These are phyloP conservation scores for Euphorbia peplus DNA, from an alignment of 345 rosid species.

Conservation along the genomic window DNA sequence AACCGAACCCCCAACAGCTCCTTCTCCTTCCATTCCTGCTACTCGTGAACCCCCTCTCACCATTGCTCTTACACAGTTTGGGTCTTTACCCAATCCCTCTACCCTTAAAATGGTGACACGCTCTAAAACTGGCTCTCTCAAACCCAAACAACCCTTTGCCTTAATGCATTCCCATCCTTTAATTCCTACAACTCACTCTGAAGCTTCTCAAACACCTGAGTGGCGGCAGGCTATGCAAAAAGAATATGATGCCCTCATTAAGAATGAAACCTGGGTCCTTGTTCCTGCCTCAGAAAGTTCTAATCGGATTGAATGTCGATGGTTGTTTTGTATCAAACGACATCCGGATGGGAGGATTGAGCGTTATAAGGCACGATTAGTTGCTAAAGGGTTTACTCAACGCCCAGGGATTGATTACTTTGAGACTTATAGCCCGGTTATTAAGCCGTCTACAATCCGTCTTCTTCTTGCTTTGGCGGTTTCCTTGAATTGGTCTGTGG, in stretches of 20 bases:
- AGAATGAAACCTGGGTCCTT: not conserved
- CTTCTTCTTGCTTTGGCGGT: not conserved
- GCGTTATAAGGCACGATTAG: not conserved
- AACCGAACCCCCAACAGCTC: no score
- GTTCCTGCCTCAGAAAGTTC: not conserved
- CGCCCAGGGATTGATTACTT: no score
- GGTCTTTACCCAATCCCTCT: no score
- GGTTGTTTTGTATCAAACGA: not conserved
- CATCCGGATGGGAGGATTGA: not conserved
- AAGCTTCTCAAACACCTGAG: not conserved
- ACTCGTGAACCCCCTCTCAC: no score
- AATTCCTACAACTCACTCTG: no score
- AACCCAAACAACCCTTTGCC: no score
- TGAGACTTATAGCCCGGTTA: not conserved
- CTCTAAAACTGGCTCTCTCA: no score
- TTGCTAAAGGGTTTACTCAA: not conserved
- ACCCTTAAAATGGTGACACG: no score
- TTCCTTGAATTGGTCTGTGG: accelerated
- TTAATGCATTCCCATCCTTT: no score
- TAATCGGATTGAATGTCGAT: not conserved
- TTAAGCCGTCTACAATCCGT: not conserved
- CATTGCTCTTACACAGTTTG: no score
- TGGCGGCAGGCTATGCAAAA: not conserved
- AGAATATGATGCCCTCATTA: not conserved
- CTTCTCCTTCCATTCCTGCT: no score